phyloP scores from a whole-genome alignment of 2,329 filamentous ascomycete species.

The Davidsoniella virescens region DNA sequence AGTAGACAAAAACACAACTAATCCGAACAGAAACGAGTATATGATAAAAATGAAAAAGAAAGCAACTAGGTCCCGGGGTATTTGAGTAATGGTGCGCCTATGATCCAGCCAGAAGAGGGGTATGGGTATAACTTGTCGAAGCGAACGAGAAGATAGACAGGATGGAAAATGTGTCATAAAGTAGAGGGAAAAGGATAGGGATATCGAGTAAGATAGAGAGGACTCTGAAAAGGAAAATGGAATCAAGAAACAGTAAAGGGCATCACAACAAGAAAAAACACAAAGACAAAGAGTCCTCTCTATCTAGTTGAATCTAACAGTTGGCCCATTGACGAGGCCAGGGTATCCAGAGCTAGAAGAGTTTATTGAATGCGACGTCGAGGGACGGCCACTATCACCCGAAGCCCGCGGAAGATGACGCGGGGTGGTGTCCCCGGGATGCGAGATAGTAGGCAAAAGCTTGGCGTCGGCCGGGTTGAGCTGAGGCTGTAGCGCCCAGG shows the following conservation, averaged over 20 bases:
- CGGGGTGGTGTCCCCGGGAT: constrained; percentile 68
- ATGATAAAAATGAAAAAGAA: not conserved
- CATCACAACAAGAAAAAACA: constrained; percentile 31
- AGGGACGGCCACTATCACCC: constrained; percentile 80
- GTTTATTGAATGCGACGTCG: constrained; percentile 86
- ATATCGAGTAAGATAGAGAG: constrained; percentile 14
- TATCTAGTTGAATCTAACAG: constrained; percentile 45
- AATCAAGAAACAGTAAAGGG: constrained; percentile 24
- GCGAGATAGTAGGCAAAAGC: constrained; percentile 41
- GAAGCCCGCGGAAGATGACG: constrained; percentile 72
- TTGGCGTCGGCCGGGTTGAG: constrained; percentile 50
- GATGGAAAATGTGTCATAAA: constrained; percentile 4
- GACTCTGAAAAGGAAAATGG: constrained; percentile 17
- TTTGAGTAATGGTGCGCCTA: constrained; percentile 11
- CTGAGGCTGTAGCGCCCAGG: constrained; percentile 45
- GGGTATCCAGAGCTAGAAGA: constrained; percentile 61
- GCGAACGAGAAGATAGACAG: constrained; percentile 11
- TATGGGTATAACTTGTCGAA: constrained; percentile 13
- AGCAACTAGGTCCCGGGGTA: constrained; percentile 12
- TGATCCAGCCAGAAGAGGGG: constrained; percentile 12
- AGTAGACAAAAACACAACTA: not conserved
- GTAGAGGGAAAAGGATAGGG: not conserved
- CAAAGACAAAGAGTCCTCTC: constrained; percentile 24
- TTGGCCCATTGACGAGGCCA: constrained; percentile 64
- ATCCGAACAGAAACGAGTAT: not conserved